Evolutionary conservation across 2,329 filamentous ascomycete species (phyloP).

Genomic region (Microdochium bolleyi): DNA sequence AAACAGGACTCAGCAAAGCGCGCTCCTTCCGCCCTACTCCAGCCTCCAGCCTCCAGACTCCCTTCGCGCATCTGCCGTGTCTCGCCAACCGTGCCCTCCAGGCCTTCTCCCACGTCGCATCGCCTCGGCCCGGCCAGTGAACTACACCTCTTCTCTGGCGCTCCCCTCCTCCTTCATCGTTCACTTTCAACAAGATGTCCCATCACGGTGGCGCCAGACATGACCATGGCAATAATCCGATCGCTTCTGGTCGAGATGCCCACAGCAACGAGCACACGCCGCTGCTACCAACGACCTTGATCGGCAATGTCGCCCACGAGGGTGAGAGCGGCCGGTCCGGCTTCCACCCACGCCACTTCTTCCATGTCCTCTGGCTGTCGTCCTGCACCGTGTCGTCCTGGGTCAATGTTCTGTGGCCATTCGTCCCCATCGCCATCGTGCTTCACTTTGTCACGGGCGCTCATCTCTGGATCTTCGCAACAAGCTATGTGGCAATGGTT

Average conservation of each 20-base stretch:
- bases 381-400: constrained; percentile 53
- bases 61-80: background rate
- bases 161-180: background rate
- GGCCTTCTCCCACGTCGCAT: too few species aligned
- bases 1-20: too few species aligned
- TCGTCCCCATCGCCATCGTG: constrained; percentile 65
- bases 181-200: background rate
- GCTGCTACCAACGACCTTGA: background rate
- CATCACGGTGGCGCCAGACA: background rate
- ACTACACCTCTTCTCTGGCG: background rate
- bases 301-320: constrained; percentile 16
- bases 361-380: constrained; percentile 56
- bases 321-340: constrained; percentile 64
- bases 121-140: too few species aligned
- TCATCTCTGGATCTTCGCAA: constrained; percentile 57
- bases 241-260: background rate
- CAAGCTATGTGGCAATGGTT: constrained; percentile 71
- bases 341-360: constrained; percentile 55
- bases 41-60: background rate
- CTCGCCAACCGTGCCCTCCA: background rate
- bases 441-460: constrained; percentile 36
- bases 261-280: background rate
- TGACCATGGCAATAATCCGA: background rate
- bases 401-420: constrained; percentile 68
- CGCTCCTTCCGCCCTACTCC: too few species aligned